Base-by-base conservation (phyloP, 2,329 filamentous ascomycete species). In the Chrysoporthe cubensis region DNA sequence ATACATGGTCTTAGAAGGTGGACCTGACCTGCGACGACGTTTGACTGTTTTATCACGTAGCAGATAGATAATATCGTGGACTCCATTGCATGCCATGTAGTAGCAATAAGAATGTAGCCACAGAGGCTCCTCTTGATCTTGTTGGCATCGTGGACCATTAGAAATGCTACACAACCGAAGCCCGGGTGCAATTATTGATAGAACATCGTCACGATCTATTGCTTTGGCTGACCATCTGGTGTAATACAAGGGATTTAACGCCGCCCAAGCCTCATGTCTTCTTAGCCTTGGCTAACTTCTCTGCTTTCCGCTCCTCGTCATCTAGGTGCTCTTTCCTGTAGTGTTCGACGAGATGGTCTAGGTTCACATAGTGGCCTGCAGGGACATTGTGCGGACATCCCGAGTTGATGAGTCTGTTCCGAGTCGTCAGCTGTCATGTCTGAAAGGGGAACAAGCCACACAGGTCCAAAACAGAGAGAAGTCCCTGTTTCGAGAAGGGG, bases 291-390 rank as follows among this genome's bases (percentile, higher is more conserved):
- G 80, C 80, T 72, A 87, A 71, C 76, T 80, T 85, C 75, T 80
- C 79, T 48, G 78, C 79, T 78, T 88, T 88, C 71, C 83, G 80
- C 73, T 84, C 85, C 77, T 87, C 85, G 68, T 86, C 84, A 67
- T 82, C 82, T 65, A 83, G 73, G 71, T 88, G 82, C 78, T 84
- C 78, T 76, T 85, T 80, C 73, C 80, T 80, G 79, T 86, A 88
- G 78, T 88, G 87, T 75, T 84, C 85, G 18, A 87, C 81, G 40
- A 88, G 80, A 72, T 85, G 79, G 75, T 87, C 85, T 59, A 89
- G 76, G 76, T 86, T 86, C 71, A 80, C 76, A 70, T 81, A 78
- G 72, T 86, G 83, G 52, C 87, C 87, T 40, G 87, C 86, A 37
- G 83, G 84, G 21, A 88, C 80, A 76, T 85, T 87, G 75, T 80